These are phyloP conservation scores for Uncinocarpus reesii DNA, from an alignment of 2,329 filamentous ascomycete genomes.

Conservation along the genomic window DNA sequence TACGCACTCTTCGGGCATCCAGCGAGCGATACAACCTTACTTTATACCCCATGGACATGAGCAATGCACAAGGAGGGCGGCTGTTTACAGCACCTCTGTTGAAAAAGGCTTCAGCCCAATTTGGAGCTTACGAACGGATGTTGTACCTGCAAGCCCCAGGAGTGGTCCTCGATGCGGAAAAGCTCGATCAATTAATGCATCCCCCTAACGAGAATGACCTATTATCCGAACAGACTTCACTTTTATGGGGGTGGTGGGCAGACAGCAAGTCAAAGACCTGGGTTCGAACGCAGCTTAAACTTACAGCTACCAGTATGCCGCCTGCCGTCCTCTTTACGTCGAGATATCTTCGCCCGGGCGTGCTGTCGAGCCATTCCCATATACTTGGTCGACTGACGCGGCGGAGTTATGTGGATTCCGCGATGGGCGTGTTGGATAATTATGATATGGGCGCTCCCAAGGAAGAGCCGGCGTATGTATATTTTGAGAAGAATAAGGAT, in stretches of 20 bases:
- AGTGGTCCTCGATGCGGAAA: constrained; percentile 29
- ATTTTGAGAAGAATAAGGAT: constrained; percentile 31
- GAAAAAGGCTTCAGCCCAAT: constrained; percentile 26
- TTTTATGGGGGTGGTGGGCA: neutral
- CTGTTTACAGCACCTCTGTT: constrained; percentile 15
- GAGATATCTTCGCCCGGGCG: constrained; percentile 4
- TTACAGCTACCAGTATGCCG: constrained; percentile 10
- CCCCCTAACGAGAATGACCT: constrained; percentile 13
- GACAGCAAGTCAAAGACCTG: constrained; percentile 6
- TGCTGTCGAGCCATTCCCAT: constrained; percentile 10
- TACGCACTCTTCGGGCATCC: constrained; percentile 32
- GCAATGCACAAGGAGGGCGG: constrained; percentile 12
- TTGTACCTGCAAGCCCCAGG: constrained; percentile 37
- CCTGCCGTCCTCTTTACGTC: constrained; percentile 12
- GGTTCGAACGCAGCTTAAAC: constrained; percentile 10
- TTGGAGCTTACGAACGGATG: constrained; percentile 37
- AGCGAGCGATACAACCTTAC: constrained; percentile 34
- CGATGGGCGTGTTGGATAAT: constrained; percentile 14
- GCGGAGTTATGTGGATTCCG: constrained; percentile 18
- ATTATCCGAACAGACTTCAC: neutral
- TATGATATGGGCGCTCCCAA: constrained; percentile 18
- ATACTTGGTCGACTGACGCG: constrained; percentile 8
- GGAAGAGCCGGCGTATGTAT: constrained; percentile 27
- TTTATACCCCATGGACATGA: constrained; percentile 35
- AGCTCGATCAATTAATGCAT: constrained; percentile 32